phyloP scores from a whole-genome alignment of 495 filamentous ascomycete genomes.

The Aspergillus saccharolyticus region DNA sequence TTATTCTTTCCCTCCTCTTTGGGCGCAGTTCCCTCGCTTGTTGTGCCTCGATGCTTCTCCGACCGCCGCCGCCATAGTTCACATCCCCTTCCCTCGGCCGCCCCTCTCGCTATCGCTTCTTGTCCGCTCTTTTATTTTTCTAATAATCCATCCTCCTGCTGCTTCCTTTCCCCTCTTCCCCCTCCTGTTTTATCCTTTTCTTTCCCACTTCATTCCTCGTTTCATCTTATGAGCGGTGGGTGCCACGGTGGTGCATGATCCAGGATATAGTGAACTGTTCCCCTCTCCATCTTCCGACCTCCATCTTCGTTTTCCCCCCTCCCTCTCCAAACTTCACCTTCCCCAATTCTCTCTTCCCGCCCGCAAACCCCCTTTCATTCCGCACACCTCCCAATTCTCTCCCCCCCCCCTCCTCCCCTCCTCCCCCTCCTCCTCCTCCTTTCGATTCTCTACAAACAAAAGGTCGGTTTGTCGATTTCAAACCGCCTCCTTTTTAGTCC shows the following conservation, averaged over 20 bases:
- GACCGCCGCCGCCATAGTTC: constrained; percentile 38
- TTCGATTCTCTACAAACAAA: background rate
- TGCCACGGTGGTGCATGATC: constrained; percentile 2
- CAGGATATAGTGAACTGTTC: background rate
- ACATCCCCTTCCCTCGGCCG: constrained; percentile 21
- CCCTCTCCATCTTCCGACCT: constrained; percentile 8
- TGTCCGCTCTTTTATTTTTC: constrained; percentile 12
- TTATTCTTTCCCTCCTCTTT: constrained; percentile 18
- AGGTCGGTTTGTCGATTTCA: background rate
- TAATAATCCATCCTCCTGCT: background rate
- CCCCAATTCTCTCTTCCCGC: constrained; percentile 1
- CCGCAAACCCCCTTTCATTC: background rate
- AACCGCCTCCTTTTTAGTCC: constrained; percentile 10
- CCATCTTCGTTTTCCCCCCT: background rate
- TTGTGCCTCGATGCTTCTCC: constrained; percentile 12
- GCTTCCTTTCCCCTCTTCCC: background rate
- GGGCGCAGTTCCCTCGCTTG: background rate
- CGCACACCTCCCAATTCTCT: background rate
- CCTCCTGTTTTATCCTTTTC: constrained; percentile 2
- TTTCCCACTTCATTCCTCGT: background rate
- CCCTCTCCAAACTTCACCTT: background rate
- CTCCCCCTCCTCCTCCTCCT: background rate
- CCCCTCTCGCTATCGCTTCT: constrained; percentile 6
- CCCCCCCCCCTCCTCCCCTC: background rate
- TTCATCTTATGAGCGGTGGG: background rate